Evolutionary conservation across 208 protist species (phyloP).

Genomic region (Wallacemonas sp.): DNA sequence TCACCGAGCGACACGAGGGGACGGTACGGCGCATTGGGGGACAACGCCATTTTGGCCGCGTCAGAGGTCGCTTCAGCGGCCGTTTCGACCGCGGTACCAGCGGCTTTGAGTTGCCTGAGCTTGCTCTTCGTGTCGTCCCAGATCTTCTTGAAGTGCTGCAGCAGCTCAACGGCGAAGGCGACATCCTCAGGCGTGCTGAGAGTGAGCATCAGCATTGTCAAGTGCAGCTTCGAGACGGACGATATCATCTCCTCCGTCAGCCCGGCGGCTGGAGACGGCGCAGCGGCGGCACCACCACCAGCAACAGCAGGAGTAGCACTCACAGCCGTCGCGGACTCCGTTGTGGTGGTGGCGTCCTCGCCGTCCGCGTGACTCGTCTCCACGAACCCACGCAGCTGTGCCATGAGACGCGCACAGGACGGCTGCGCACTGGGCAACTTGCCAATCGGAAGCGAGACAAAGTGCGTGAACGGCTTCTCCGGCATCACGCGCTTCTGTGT

Average conservation of each 20-base stretch:
- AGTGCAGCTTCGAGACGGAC: constrained; percentile 49
- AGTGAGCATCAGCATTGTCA: constrained; percentile 75
- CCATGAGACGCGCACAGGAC: constrained; percentile 29
- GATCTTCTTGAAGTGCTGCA: constrained; percentile 28
- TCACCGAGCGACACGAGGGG: constrained; percentile 34
- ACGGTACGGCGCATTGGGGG: neutral
- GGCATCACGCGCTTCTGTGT: constrained; percentile 17
- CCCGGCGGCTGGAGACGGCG: neutral
- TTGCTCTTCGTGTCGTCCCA: constrained; percentile 10
- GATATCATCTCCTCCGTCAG: constrained; percentile 51
- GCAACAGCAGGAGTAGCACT: too few species aligned
- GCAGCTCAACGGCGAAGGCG: constrained; percentile 51
- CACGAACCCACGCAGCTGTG: constrained; percentile 26
- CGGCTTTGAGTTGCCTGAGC: constrained; percentile 10
- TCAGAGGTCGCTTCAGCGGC: neutral
- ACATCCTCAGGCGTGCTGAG: constrained; percentile 51
- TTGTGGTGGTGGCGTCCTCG: neutral
- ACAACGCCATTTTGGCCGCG: neutral
- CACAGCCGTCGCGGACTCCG: too few species aligned
- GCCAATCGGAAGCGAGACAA: constrained; percentile 74
- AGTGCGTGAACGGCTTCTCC: constrained; percentile 73
- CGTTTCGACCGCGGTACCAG: neutral
- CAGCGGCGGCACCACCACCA: too few species aligned
- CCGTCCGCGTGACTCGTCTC: neutral
- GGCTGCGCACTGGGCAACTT: constrained; percentile 34